phyloP scores from a whole-genome alignment of 352 stramenopile genomes.

The Globisporangium polare region DNA sequence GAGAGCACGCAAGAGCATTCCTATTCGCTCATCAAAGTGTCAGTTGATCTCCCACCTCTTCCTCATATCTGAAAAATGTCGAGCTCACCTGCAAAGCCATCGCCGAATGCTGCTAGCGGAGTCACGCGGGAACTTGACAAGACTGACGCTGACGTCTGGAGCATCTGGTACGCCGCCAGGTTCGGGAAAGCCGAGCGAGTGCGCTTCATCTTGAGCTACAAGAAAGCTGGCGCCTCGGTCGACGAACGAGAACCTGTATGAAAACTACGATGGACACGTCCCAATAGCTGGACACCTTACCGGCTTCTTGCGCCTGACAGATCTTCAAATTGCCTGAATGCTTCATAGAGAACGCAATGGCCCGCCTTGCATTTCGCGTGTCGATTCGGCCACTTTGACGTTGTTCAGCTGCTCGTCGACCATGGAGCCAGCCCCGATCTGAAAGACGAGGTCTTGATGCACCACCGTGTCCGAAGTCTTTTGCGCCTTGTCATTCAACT shows the following conservation, averaged over 20 bases:
- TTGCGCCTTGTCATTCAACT: neutral
- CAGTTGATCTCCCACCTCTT: no score
- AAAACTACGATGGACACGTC: neutral
- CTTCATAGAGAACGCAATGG: constrained; percentile 63
- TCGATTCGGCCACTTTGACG: constrained; percentile 39
- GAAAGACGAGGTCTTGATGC: constrained; percentile 32
- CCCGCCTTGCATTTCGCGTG: constrained; percentile 58
- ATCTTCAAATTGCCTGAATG: no score
- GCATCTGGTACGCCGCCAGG: constrained; percentile 70
- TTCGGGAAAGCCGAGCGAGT: constrained; percentile 52
- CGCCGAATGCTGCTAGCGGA: neutral
- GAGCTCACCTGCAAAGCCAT: neutral
- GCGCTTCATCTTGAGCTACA: constrained; percentile 42
- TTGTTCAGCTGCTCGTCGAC: constrained; percentile 48
- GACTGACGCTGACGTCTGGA: constrained; percentile 39
- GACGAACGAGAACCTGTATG: constrained; percentile 55
- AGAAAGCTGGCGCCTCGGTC: constrained; percentile 29
- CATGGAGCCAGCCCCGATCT: constrained; percentile 42
- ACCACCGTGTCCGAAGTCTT: neutral
- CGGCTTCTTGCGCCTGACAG: no score
- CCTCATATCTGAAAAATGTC: no score
- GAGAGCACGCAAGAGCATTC: neutral
- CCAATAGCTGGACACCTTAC: no score
- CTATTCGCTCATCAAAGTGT: neutral
- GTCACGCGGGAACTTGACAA: neutral